Percentiles rank a stretch among this genome's conserved stretches.
These are phyloP conservation scores for Monosporascus sp. DNA, from an alignment of 2,329 filamentous ascomycete species.

Conservation along the genomic window DNA sequence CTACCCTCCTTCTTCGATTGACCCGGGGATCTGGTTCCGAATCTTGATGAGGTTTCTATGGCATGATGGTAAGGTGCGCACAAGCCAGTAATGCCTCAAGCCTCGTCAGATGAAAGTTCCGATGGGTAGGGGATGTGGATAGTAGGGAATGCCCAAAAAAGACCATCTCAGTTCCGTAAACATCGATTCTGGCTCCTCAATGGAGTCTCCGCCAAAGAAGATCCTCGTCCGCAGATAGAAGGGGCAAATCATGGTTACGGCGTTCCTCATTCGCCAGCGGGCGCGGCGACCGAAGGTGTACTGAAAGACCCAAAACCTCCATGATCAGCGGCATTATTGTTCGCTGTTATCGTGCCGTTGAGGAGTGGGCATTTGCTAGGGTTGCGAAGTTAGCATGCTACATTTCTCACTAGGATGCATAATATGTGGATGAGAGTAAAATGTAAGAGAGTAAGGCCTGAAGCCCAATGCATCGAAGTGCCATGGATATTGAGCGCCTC, in stretches of 20 bases:
- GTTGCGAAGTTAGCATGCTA: constrained; percentile 21
- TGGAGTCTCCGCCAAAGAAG: background rate
- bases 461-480: no score
- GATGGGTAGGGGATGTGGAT: no score
- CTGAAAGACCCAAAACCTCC: constrained; percentile 55
- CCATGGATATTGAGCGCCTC: no score
- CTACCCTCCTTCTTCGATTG: no score
- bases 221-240: background rate
- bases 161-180: no score
- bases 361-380: constrained; percentile 67
- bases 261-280: constrained; percentile 12
- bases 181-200: no score
- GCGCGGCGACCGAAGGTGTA: constrained; percentile 23
- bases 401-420: constrained; percentile 1
- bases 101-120: no score
- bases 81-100: no score
- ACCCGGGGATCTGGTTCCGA: no score
- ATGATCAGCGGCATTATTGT: constrained; percentile 50
- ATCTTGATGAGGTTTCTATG: no score
- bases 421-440: background rate
- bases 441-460: background rate
- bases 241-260: background rate
- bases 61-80: no score
- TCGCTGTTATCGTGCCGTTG: constrained; percentile 71
- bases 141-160: no score